A percentile compares a stretch with the other conserved stretches of the same genome.
Evolutionary conservation across 148 eudicot genomes (phyloP).

Genomic region (Diospyros lotus): DNA sequence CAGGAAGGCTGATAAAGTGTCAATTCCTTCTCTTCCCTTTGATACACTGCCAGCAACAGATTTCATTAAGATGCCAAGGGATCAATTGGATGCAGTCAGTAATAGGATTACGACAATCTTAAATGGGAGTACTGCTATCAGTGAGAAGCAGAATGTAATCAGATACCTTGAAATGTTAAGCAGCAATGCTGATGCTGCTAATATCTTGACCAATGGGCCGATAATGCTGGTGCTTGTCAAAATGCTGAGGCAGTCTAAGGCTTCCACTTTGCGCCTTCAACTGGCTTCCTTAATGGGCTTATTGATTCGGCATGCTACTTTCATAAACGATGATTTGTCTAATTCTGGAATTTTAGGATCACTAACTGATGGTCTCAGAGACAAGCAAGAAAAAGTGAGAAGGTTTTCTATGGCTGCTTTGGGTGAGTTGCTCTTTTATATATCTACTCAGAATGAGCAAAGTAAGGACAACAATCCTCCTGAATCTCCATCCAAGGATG

Average conservation of each 20-base stretch:
- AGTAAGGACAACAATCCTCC: constrained; percentile 43
- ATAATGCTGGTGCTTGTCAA: constrained; percentile 72
- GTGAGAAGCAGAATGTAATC: constrained; percentile 82
- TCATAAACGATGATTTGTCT: constrained; percentile 73
- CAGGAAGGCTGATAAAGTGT: constrained; percentile 69
- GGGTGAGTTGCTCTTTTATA: constrained; percentile 88
- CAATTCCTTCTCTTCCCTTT: constrained; percentile 61
- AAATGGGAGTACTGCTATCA: constrained; percentile 47
- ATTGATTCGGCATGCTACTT: constrained; percentile 83
- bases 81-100: constrained; percentile 58
- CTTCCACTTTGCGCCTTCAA: constrained; percentile 77
- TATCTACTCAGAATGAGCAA: constrained; percentile 86
- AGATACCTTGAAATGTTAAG: constrained; percentile 85
- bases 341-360: constrained; percentile 82
- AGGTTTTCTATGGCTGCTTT: constrained; percentile 98
- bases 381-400: constrained; percentile 94
- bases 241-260: constrained; percentile 87
- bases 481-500: constrained; percentile 74
- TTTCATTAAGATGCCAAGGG: constrained; percentile 68
- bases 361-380: constrained; percentile 79
- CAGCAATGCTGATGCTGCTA: constrained; percentile 78
- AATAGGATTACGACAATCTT: constrained; percentile 43
- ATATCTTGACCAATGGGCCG: constrained; percentile 83
- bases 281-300: constrained; percentile 83
- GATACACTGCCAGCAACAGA: constrained; percentile 62